Base-by-base conservation (phyloP, 352 stramenopile species). In the Pythium chondricola region DNA sequence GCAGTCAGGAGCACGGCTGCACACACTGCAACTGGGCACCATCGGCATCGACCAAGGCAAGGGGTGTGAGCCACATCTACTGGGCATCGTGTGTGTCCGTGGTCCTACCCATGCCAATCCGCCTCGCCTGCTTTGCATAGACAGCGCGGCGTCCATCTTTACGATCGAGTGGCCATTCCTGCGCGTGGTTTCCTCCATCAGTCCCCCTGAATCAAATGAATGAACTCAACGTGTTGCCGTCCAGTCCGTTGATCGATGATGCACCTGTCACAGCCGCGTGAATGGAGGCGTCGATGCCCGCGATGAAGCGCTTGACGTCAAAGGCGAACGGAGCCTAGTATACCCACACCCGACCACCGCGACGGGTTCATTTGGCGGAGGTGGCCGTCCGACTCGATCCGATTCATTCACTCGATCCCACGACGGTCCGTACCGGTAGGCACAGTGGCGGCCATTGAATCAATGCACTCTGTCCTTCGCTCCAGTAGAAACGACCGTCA, bases 341-440 rank as follows among this genome's bases (percentile, higher is more conserved):
- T n/a, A n/a, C n/a, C n/a, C n/a, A n/a, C n/a, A n/a, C n/a, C n/a
- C n/a, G n/a, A n/a, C n/a, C n/a, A n/a, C n/a, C 45, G 38, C 11
- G 63, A 63, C 26, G 61, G 56, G 29, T 76, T 76, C 43, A 76
- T 52, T 40, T 62, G 50, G n/a, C 50, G 63, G 24, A 35, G 57
- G 38, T 69, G 63, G 32, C 65, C 56, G 9, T 69, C 46, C 21
- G 59, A 45, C 35, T 76, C 56, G 24, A 76, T 46, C 36, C 37
- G 43, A 18, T 16, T 16, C 11, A 20, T 40, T 7, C 13, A 29
- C 54, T 21, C 59, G 36, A 8, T 52, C 56, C 51, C 52, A 67
- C 9, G n/a, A 35, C 6, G 58, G 58, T 14, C 61, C 56, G 35
- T 58, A 67, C 8, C 14, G 35, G 6, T 18, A 7, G 5, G 56